Evolutionary conservation across 306 rosid genomes (phyloP).

Genomic region (Vigna trinervia): DNA sequence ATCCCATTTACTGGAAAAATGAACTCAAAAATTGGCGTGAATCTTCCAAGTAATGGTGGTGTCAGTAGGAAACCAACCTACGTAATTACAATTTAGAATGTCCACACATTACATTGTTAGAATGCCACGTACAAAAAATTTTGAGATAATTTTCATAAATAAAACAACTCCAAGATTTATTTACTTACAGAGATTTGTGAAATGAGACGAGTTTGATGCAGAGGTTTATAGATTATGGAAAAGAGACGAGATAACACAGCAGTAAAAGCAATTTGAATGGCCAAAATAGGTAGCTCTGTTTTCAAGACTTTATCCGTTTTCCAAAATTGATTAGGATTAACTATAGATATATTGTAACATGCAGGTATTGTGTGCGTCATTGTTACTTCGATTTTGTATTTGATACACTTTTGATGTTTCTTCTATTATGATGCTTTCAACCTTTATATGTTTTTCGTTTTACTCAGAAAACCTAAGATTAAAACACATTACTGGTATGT

Average conservation of each 20-base stretch:
- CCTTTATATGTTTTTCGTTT: background rate
- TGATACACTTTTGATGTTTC: background rate
- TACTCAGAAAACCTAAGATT: background rate
- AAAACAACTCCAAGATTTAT: background rate
- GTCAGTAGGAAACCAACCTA: conserved; percentile 51
- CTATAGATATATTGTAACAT: conserved; percentile 18
- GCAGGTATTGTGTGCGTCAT: background rate
- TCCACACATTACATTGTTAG: background rate
- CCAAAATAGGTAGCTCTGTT: conserved; percentile 32
- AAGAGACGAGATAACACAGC: background rate
- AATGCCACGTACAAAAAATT: background rate
- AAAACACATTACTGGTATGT: background rate
- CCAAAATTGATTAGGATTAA: conserved; percentile 41
- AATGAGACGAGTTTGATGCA: conserved; percentile 50
- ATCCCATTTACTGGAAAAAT: conserved; percentile 21
- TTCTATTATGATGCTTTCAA: background rate
- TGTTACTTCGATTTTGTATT: background rate
- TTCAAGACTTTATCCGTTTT: conserved; percentile 3
- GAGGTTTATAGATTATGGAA: conserved; percentile 32
- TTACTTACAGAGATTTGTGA: conserved; percentile 44
- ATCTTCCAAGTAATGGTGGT: conserved; percentile 16
- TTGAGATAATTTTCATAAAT: background rate
- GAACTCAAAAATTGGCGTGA: rapidly evolving
- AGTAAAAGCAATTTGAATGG: conserved; percentile 7
- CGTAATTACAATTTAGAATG: background rate